Evolutionary conservation across 2,329 filamentous ascomycete genomes (phyloP), one percentile per base, ranked within the genome.

Genomic region (Exophiala sp.): DNA sequence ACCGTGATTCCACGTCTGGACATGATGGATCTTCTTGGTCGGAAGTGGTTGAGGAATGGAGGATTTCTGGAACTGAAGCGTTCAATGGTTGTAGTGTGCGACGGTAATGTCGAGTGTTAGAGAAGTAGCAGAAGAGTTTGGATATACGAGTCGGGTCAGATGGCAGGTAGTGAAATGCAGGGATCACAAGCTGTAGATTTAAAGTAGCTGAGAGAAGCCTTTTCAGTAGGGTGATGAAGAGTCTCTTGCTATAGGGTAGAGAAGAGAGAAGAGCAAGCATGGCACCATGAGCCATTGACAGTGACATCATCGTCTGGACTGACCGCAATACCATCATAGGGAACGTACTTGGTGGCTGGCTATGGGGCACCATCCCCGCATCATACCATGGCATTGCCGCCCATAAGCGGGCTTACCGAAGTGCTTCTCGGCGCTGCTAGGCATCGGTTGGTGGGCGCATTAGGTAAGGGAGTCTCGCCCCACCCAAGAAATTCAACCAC

Each of bases 1-100:
- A 73, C 64, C 35, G 51, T 67, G 24, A 72, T 58, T 60, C 65
- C 58, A 45, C 57, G 57, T 48, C 50, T 54, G 22, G 58, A 58
- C 59, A 62, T 62, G 52, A 53, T 56, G 43, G 43, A 19, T n/a
- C 32, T 45, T 30, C 43, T 50, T 24, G 30, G 13, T 7, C 43
- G 30, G 47, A 55, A 58, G 48, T 58, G 58, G 21, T 53, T 50
- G 11, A 55, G 50, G 44, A 60, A 59, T 14, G 55, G 57, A 30
- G 52, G 47, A 27, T 52, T 42, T 47, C 46, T 53, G 41, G 48
- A 55, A 30, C 29, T 48, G 40, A 57, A 60, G 43, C 47, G 59
- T 32, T 60, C 53, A 60, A 59, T 58, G 34, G 27, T 58, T 46
- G 44, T 18, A 37, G 27, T 22, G 29, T 7, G 29, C n/a, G 10